phyloP scores from a whole-genome alignment of 2,329 filamentous ascomycete genomes.

The Sporothrix inflata region DNA sequence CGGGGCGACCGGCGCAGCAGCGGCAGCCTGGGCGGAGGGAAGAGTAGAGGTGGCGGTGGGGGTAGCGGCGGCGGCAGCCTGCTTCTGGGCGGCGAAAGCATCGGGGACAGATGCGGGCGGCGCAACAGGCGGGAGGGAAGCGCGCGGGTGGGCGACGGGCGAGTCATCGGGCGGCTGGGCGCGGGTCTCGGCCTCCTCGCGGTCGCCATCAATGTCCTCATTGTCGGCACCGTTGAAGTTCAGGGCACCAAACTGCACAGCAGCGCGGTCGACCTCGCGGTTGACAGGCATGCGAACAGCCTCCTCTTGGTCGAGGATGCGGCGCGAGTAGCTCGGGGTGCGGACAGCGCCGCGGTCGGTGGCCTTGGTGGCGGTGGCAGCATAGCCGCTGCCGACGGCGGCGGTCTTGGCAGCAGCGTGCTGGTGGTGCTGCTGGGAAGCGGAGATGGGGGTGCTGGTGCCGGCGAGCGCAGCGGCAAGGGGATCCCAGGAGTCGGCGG shows the following conservation, averaged over 20 bases:
- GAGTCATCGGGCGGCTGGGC: constrained; percentile 93
- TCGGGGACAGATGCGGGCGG: constrained; percentile 59
- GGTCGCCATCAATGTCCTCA: constrained; percentile 89
- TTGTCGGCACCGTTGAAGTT: constrained; percentile 82
- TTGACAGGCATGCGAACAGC: constrained; percentile 98
- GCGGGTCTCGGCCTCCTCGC: constrained; percentile 93
- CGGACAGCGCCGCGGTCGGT: constrained; percentile 65
- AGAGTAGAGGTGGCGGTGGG: constrained; percentile 43
- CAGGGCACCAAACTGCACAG: constrained; percentile 96
- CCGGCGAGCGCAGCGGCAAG: constrained; percentile 62
- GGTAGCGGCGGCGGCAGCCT: constrained; percentile 44
- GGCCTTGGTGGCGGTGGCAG: constrained; percentile 80
- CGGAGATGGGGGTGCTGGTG: constrained; percentile 67
- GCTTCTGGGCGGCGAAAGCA: constrained; percentile 58
- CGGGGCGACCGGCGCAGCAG: constrained; percentile 26
- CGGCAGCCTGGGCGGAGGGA: constrained; percentile 43
- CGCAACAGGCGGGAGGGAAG: constrained; percentile 77
- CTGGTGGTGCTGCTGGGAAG: constrained; percentile 66
- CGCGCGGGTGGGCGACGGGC: constrained; percentile 80
- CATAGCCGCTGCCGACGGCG: constrained; percentile 71
- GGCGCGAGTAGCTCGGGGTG: constrained; percentile 79
- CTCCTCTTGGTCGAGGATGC: constrained; percentile 92
- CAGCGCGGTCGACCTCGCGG: constrained; percentile 87
- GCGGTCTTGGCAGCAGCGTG: constrained; percentile 60
- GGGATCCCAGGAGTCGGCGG: constrained; percentile 82